Conservation (phyloP, 805 yeast species). For the Kurtzmaniella fragi region DNA sequence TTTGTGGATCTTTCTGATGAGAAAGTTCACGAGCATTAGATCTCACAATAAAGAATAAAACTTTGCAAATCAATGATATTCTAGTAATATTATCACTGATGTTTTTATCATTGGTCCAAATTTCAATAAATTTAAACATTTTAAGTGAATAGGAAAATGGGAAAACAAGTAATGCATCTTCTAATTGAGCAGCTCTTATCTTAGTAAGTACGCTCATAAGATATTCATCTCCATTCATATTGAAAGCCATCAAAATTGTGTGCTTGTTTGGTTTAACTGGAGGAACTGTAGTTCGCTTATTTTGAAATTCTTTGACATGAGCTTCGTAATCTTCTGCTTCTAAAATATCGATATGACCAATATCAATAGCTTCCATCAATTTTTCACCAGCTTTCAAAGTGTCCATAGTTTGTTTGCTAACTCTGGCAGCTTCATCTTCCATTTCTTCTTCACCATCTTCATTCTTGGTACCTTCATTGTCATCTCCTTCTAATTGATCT, state of each 20-base stretch:
- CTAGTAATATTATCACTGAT: conserved; percentile 41
- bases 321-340: conserved; percentile 46
- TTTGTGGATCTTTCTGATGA: conserved; percentile 54
- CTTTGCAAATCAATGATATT: conserved; percentile 63
- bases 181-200: conserved; percentile 80
- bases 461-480: conserved; percentile 22
- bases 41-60: conserved; percentile 68
- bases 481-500: conserved; percentile 61
- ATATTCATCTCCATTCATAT: conserved; percentile 68
- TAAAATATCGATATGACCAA: conserved; percentile 69
- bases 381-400: conserved; percentile 93
- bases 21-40: conserved; percentile 77
- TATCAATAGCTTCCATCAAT: conserved; percentile 84
- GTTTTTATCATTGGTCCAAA: conserved; percentile 55
- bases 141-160: conserved; percentile 81
- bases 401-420: conserved; percentile 79
- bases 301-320: conserved; percentile 32
- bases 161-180: conserved; percentile 85
- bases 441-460: conserved; percentile 37
- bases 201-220: conserved; percentile 66
- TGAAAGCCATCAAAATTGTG: conserved; percentile 69
- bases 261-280: conserved; percentile 62
- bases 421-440: conserved; percentile 55
- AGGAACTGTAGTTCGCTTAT: conserved; percentile 39
- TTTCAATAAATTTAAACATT: conserved; percentile 66